phyloP scores from a whole-genome alignment of 495 filamentous ascomycete genomes.

The Filosporella fistucella region DNA sequence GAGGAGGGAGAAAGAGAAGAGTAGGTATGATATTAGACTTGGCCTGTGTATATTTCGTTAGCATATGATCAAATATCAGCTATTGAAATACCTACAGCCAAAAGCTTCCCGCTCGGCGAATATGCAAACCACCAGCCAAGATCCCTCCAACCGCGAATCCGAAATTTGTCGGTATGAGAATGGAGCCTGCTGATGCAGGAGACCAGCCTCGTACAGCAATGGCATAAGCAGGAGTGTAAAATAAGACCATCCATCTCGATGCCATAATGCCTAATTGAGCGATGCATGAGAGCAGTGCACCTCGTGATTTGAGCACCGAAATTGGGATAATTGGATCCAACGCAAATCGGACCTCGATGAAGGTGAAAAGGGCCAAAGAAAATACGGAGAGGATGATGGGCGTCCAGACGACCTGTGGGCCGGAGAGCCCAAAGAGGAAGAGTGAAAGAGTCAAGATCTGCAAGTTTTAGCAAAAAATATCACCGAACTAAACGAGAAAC shows the following conservation, averaged over 20 bases:
- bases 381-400: constrained; percentile 53
- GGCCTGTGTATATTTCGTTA: constrained; percentile 33
- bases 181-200: constrained; percentile 61
- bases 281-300: constrained; percentile 62
- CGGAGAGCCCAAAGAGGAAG: constrained; percentile 63
- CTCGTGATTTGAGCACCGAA: constrained; percentile 54
- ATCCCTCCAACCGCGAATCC: constrained; percentile 71
- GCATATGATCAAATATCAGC: constrained; percentile 6
- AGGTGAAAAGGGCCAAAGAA: constrained; percentile 51
- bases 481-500: constrained; percentile 16
- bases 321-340: constrained; percentile 68
- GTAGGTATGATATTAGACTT: constrained; percentile 25
- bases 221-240: constrained; percentile 71
- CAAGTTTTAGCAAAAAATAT: constrained; percentile 10
- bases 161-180: constrained; percentile 70
- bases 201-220: constrained; percentile 63
- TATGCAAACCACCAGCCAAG: constrained; percentile 64
- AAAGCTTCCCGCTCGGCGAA: constrained; percentile 61
- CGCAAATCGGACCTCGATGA: constrained; percentile 53
- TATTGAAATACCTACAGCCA: constrained; percentile 40
- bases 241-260: constrained; percentile 70
- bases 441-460: constrained; percentile 44
- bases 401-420: constrained; percentile 44
- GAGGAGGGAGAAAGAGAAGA: constrained; percentile 15
- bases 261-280: constrained; percentile 69